Evolutionary conservation across 2,329 filamentous ascomycete species (phyloP), one percentile per base, ranked within the genome.

Genomic region (Colletotrichum kahawae): DNA sequence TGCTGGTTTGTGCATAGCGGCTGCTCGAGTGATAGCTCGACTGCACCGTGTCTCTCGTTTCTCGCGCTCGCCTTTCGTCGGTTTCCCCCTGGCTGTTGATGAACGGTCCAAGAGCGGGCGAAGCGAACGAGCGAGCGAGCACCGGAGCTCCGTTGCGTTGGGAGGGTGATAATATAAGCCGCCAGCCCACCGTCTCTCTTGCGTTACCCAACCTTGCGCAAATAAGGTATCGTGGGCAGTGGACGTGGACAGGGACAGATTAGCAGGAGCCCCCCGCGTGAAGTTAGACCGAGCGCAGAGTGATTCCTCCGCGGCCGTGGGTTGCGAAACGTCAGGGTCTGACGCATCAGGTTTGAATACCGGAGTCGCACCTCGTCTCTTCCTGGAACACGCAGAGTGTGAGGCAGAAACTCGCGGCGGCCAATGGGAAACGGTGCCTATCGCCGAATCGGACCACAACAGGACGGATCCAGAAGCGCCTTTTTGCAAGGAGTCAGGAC

Each of bases 361-460:
- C 70, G 74, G 63, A 76, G 74, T 77, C 74, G 74, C 76, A 76
- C 57, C 60, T 76, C 67, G 67, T 67, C 67, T 76, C 67, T 74
- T 67, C 67, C 76, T 77, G 76, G 74, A 75, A 77, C 76, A 70
- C 60, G 31, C 67, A 70, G 63, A 76, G 76, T 77, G 70, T 77
- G 76, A 76, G 76, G 75, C 70, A 71, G 69, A 73, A 68, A 74
- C 59, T 29, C 27, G 31, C 64, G 63, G 59, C 60, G 64, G 59
- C 76, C 76, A 77, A 76, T 77, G 48, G 74, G 70, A 67, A 60
- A 56, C 18, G 57, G 63, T 76, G 67, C 67, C 71, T 76, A 74
- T 74, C 67, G 70, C 76, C 74, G 76, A 76, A 76, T 75, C 74
- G 76, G 74, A 76, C 76, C 76, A 75, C 70, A 74, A 76, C 66